phyloP scores from a whole-genome alignment of 192 early-diverging fungal species.

The Coemansia javaensis region DNA sequence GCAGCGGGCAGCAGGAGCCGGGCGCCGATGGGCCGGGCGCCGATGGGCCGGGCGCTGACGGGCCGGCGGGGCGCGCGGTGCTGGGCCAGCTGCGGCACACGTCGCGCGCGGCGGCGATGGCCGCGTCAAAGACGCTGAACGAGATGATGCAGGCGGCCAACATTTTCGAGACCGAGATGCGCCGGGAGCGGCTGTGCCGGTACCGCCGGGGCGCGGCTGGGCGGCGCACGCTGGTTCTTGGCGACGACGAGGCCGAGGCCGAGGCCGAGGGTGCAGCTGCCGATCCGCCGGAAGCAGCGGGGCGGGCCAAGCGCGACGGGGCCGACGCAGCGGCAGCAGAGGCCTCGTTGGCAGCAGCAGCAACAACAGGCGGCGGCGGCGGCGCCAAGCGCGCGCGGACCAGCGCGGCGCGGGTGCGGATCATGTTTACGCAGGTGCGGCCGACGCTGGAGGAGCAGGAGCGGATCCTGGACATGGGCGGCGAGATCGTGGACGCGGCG shows the following conservation, averaged over 20 bases:
- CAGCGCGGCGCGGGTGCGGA: slow-evolving; percentile 12
- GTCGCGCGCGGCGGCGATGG: slow-evolving; percentile 50
- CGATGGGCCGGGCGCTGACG: no score
- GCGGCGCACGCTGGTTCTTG: slow-evolving; percentile 26
- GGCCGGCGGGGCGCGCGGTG: not conserved
- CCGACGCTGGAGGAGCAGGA: slow-evolving; percentile 26
- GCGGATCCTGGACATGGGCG: slow-evolving; percentile 52
- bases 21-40: no score
- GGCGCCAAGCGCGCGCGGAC: slow-evolving; percentile 11
- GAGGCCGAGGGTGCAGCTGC: slow-evolving; percentile 1
- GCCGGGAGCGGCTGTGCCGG: slow-evolving; percentile 47
- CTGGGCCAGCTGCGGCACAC: slow-evolving; percentile 37
- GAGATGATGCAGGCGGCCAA: slow-evolving; percentile 55
- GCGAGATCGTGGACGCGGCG: slow-evolving; percentile 45
- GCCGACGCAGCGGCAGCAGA: no score
- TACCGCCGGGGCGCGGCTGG: slow-evolving; percentile 21
- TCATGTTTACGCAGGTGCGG: slow-evolving; percentile 51
- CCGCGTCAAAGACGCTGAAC: slow-evolving; percentile 41
- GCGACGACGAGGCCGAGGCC: slow-evolving; percentile 26
- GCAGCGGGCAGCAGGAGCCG: not conserved
- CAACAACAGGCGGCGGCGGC: slow-evolving; percentile 19
- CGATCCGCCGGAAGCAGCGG: no score
- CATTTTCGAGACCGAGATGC: slow-evolving; percentile 52
- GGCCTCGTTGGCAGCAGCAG: no score
- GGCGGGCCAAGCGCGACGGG: no score